A percentile compares a stretch with the other conserved stretches of the same genome.
Conservation (phyloP, 257 asterid species). For the Fraxinus anomala region DNA sequence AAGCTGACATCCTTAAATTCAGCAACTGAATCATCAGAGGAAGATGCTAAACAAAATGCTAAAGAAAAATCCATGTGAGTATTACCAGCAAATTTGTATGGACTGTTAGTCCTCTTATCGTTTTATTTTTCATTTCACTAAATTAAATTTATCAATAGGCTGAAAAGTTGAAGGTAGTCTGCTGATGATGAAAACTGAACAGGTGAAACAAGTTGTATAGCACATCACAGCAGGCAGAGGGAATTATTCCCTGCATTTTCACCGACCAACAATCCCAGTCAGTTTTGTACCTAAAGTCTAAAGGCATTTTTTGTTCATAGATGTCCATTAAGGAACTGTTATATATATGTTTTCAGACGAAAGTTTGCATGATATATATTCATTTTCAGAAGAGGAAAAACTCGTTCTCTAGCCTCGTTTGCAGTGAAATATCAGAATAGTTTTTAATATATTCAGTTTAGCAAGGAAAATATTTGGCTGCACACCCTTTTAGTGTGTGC, state of each 20-base stretch:
- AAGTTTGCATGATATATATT: not conserved
- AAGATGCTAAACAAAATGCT: constrained; percentile 46
- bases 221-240: not conserved
- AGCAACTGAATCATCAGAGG: constrained; percentile 51
- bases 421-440: not conserved
- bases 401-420: not conserved
- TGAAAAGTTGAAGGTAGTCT: constrained; percentile 39
- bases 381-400: not conserved
- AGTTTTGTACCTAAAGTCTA: constrained; percentile 33
- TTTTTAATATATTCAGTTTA: too few relatives aligned
- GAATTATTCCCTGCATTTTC: not conserved
- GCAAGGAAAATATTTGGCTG: not conserved
- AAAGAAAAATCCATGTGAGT: constrained; percentile 66
- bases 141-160: constrained; percentile 31
- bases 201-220: constrained; percentile 12
- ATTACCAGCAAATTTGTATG: not conserved
- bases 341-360: not conserved
- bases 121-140: not conserved
- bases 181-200: constrained; percentile 21
- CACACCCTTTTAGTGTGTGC: not conserved
- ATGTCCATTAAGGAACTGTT: not conserved
- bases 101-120: not conserved
- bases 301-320: constrained; percentile 35
- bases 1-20: constrained; percentile 68
- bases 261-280: constrained; percentile 18